Evolutionary conservation across 2,329 filamentous ascomycete genomes (phyloP).

Genomic region (Rhynchosporium graminicola): DNA sequence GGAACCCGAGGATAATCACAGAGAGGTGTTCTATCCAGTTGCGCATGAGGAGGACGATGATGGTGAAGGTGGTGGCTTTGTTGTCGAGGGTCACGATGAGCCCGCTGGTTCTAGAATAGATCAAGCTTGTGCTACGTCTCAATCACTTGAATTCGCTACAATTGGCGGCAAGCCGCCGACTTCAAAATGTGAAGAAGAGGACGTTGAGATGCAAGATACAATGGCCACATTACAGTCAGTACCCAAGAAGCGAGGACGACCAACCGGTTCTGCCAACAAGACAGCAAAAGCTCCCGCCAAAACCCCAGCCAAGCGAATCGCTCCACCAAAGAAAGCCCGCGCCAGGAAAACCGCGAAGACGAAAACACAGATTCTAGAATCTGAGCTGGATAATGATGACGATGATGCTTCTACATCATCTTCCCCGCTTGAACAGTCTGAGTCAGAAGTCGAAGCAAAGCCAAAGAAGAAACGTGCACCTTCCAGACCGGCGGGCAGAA

Average conservation of each 20-base stretch:
- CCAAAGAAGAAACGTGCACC: slow-evolving; percentile 11
- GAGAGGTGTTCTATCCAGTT: slow-evolving; percentile 38
- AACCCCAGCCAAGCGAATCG: slow-evolving; percentile 20
- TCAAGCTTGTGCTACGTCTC: slow-evolving; percentile 31
- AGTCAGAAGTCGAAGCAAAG: slow-evolving; percentile 16
- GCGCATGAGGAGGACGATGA: slow-evolving; percentile 34
- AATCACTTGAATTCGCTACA: slow-evolving; percentile 24
- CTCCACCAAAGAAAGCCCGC: slow-evolving; percentile 10
- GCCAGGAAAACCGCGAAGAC: slow-evolving; percentile 17
- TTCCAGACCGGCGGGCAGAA: slow-evolving; percentile 18
- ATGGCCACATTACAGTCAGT: slow-evolving; percentile 5
- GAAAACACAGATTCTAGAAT: slow-evolving; percentile 23
- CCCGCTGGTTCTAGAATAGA: slow-evolving; percentile 11
- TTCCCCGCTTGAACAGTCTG: slow-evolving; percentile 11
- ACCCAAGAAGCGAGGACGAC: slow-evolving; percentile 29
- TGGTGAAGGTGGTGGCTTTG: slow-evolving; percentile 33
- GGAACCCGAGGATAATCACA: slow-evolving; percentile 35
- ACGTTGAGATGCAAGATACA: slow-evolving; percentile 24
- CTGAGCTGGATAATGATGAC: slow-evolving; percentile 24
- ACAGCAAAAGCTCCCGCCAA: slow-evolving; percentile 19
- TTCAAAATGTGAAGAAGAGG: slow-evolving; percentile 26
- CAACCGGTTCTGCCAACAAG: slow-evolving; percentile 26
- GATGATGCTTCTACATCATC: slow-evolving; percentile 24
- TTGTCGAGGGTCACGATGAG: slow-evolving; percentile 35
- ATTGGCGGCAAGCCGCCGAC: slow-evolving; percentile 7